Evolutionary conservation across 306 rosid species (phyloP), one percentile per base, ranked within the genome.

Genomic region (Medicago ruthenica): DNA sequence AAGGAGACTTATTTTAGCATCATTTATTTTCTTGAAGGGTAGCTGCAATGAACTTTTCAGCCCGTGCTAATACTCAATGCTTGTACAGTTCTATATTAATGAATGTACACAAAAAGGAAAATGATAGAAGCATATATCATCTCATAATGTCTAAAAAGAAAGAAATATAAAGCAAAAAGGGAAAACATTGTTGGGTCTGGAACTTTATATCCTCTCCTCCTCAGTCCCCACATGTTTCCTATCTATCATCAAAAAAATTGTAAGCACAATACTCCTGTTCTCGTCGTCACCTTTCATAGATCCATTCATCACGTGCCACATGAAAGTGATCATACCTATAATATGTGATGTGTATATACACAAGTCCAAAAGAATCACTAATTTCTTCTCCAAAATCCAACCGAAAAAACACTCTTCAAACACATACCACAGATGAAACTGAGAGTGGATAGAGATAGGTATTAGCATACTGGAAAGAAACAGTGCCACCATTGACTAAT

Each of bases 391-490:
- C 76, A 74, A 45, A 48, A 61, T 54, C 37, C 48, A 47, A 60
- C n/a, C n/a, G 4, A 7, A 60, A 22, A 17, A 47, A n/a, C 5
- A 14, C 3, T 27, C 20, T 21, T 61, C 67, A 86, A 59, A 55
- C 20, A 66, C 97, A 90, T 17, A 61, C 22, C 1, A 92, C 88
- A 4, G 90, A 76, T 61, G 96, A 85, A 68, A 92, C 97, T 0
- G 90, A 82, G 22, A 95, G 89, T 1, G 87, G 87, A 79, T 86
- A 95, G 50, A 74, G 84, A 76, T 76, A 95, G 20, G 97, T 90
- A 74, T 84, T 95, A 66, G 99, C 95, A 53, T 95, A 95, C 67
- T 90, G 88, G 7, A 95, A 95, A 27, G 90, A 84, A 18, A 95
- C 67, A 1, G 89, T 77, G 0, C 74, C 92, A 1, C 99, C 99